These are phyloP conservation scores for Podospora fimiseda DNA, from an alignment of 495 filamentous ascomycete species.

Conservation along the genomic window DNA sequence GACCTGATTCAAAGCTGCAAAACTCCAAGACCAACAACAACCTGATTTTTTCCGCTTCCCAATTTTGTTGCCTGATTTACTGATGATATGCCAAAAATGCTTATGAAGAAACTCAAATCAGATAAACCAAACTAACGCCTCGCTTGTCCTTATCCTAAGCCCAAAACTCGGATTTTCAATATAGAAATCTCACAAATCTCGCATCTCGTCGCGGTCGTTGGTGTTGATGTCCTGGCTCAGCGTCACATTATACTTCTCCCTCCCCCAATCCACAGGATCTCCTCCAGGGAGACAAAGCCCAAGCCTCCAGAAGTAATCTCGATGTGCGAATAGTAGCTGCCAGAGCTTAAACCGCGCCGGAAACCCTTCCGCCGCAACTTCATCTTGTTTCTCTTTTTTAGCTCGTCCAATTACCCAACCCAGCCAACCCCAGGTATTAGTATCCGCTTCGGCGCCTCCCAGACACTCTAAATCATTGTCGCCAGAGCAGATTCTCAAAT, in stretches of 20 bases:
- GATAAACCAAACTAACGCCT: neutral
- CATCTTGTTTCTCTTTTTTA: neutral
- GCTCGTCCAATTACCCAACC: slow-evolving; percentile 8
- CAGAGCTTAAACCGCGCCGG: slow-evolving; percentile 67
- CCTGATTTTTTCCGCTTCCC: too few species aligned
- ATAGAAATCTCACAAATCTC: slow-evolving; percentile 12
- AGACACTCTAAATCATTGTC: slow-evolving; percentile 65
- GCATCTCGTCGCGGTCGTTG: slow-evolving; percentile 1
- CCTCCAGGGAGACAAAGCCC: slow-evolving; percentile 85
- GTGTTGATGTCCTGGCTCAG: too few species aligned
- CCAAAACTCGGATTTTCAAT: neutral
- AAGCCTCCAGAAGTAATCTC: slow-evolving; percentile 93
- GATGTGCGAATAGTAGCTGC: slow-evolving; percentile 89
- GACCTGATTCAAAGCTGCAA: too few species aligned
- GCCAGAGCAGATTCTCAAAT: slow-evolving; percentile 67
- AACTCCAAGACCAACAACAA: too few species aligned
- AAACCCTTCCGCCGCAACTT: slow-evolving; percentile 30
- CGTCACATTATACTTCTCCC: slow-evolving; percentile 36
- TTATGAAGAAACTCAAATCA: neutral
- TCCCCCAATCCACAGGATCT: slow-evolving; percentile 62
- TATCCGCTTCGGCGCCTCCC: slow-evolving; percentile 44
- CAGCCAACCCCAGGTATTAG: slow-evolving; percentile 9
- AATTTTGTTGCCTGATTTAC: too few species aligned
- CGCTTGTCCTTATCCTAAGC: neutral
- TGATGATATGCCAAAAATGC: neutral